Conservation (phyloP, 352 stramenopile species). For the Aphanomyces cochlioides region DNA sequence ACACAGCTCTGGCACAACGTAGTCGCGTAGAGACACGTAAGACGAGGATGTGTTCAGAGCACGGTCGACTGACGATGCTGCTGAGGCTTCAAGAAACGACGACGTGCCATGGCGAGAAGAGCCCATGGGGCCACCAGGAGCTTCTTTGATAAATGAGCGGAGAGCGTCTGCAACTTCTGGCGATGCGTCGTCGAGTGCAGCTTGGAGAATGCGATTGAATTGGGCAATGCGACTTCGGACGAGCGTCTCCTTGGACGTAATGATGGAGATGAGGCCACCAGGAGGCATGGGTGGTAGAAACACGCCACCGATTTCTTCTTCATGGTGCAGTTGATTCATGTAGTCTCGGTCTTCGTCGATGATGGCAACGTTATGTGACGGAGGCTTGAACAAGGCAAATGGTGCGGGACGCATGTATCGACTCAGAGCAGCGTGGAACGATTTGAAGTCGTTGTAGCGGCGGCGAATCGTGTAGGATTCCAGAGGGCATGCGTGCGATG, state of each 20-base stretch:
- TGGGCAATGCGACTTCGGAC: constrained; percentile 60
- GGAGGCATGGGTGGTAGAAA: constrained; percentile 51
- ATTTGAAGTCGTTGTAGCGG: constrained; percentile 72
- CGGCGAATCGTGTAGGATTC: constrained; percentile 76
- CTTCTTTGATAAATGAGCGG: constrained; percentile 77
- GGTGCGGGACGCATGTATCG: constrained; percentile 44
- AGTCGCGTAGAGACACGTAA: constrained; percentile 72
- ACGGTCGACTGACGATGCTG: not conserved
- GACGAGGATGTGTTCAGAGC: constrained; percentile 29
- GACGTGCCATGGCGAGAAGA: not conserved
- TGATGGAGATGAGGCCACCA: constrained; percentile 56
- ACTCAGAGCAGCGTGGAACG: constrained; percentile 52
- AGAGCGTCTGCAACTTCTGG: constrained; percentile 54
- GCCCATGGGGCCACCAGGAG: constrained; percentile 42
- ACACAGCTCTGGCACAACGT: constrained; percentile 65
- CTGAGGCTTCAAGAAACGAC: constrained; percentile 2
- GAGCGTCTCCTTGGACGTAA: constrained; percentile 54
- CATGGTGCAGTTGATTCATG: not conserved
- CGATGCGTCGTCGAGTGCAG: constrained; percentile 62
- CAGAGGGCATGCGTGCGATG: constrained; percentile 62
- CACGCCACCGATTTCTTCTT: not conserved
- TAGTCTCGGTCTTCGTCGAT: constrained; percentile 12
- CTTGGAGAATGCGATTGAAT: constrained; percentile 68
- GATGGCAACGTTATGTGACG: not conserved
- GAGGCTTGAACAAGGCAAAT: constrained; percentile 8